Conservation (phyloP, 129 eudicot species). For the Artemisia annua region DNA sequence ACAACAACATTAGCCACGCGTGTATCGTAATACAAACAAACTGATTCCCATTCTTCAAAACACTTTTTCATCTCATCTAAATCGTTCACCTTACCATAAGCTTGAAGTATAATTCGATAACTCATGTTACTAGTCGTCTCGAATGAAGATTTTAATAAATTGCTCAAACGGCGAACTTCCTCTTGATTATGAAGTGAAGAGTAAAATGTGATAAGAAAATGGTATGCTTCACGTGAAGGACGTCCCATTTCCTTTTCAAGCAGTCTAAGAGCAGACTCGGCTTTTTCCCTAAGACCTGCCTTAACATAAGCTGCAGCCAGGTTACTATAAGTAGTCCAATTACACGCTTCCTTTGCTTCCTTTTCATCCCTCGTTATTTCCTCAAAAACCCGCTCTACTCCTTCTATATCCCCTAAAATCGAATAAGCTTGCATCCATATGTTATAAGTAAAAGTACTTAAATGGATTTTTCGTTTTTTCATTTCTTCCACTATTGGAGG, state of each 20-base stretch:
- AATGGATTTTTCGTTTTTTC: slow-evolving; percentile 53
- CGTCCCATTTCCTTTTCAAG: slow-evolving; percentile 46
- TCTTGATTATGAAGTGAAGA: slow-evolving; percentile 47
- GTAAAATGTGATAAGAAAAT: slow-evolving; percentile 55
- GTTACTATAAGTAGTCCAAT: slow-evolving; percentile 76
- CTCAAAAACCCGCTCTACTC: slow-evolving; percentile 66
- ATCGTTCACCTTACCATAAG: slow-evolving; percentile 56
- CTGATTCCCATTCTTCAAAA: slow-evolving; percentile 76
- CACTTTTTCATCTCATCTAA: slow-evolving; percentile 44
- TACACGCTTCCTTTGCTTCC: slow-evolving; percentile 30
- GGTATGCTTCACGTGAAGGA: slow-evolving; percentile 46
- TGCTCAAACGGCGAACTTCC: slow-evolving; percentile 58
- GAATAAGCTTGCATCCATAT: slow-evolving; percentile 67
- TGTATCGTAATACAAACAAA: slow-evolving; percentile 43
- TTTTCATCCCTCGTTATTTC: slow-evolving; percentile 42
- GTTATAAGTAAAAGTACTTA: slow-evolving; percentile 41
- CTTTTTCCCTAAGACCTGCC: slow-evolving; percentile 59
- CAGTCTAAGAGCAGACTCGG: slow-evolving; percentile 52
- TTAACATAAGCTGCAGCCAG: slow-evolving; percentile 52
- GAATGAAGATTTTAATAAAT: slow-evolving; percentile 47
- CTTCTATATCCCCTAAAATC: slow-evolving; percentile 56
- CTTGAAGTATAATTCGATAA: slow-evolving; percentile 54
- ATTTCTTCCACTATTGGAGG: slow-evolving; percentile 55
- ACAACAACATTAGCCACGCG: slow-evolving; percentile 50
- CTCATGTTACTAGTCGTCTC: slow-evolving; percentile 41